Evolutionary conservation across 495 filamentous ascomycete genomes (phyloP), one percentile per base, ranked within the genome.

Genomic region (Aspergillus leporis): DNA sequence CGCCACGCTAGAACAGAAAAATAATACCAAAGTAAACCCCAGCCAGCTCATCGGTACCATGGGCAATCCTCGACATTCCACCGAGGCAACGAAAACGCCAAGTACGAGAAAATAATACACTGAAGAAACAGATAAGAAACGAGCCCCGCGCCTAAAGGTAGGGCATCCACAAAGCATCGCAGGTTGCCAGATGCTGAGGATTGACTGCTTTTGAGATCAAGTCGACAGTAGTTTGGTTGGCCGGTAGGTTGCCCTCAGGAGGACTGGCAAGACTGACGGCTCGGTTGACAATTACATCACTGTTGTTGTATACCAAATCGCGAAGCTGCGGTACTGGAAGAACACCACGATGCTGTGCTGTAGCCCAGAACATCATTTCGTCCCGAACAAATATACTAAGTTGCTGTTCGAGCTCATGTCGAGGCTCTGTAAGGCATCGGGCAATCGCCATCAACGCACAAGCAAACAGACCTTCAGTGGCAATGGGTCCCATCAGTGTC

Each of bases 331-430:
- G 80, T 43, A 93, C 89, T 22, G 80, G 81, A 51, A 91, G 78
- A 14, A 63, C 64, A n/a, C 75, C 74, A 25, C 91, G 85, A 68
- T 96, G 90, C 55, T 89, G 87, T 55, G 84, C 85, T 9, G 91
- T 96, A 64, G 90, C 91, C 94, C 94, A 98, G 75, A 93, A 96
- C 66, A 92, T 92, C 86, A 98, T 95, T 72, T 99, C 95, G 64
- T 99, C 95, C 22, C 93, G 83, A 55, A 99, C 93, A 68, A 97
- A 98, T 61, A 99, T 83, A 56, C 87, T 89, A 21, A 99, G 83
- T 60, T 94, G 91, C 72, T 94, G 90, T 62, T 97, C 95, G 13
- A 99, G 81, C 70, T 97, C 91, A 63, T 88, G 71, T 61, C 90
- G 90, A 30, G 91, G 90, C 66, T 97, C 93, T n/a, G 92, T 94